Base-by-base conservation (phyloP, 2,329 filamentous ascomycete genomes). In the Fusarium transvaalense region DNA sequence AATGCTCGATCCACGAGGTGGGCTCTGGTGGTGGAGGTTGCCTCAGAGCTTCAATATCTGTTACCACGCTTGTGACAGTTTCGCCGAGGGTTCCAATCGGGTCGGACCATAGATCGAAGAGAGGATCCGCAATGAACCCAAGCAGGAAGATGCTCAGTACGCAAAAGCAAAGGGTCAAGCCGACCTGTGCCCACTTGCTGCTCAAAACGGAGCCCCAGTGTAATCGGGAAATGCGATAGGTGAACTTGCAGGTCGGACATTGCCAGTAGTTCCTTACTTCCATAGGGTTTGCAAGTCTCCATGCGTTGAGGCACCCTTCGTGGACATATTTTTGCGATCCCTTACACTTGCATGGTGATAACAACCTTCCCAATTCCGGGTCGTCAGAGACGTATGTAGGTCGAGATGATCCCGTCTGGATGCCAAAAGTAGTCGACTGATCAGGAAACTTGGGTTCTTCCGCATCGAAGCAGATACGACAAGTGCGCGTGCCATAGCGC, bases 311-410 rank as follows among this genome's bases (percentile, higher is more conserved):
- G 76, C 96, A 99, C 31, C 89, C 91, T 79, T 97, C 93, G 78
- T 99, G 96, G 25, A 98, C 94, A 79, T 97, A 97, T 81, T 92
- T 92, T 72, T 95, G 92, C 38, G 92, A 93, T 53, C 96, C 96
- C 81, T 93, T 97, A 85, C 96, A 99, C 80, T 91, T 89, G 84
- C 96, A 99, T 35, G 96, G 96, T 55, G 92, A 91, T 72, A 98
- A 87, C 29, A 99, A 83, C 51, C 93, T 90, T 38, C 93, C 93
- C 31, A 91, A 86, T 68, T 90, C 85, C 9, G 89, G 85, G 69
- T 93, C 92, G 64, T 92, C 88, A 25, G 92, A 94, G 52, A 90
- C 85, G 75, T 97, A 97, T 21, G 78, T 78, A 10, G 81, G 81
- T 27, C 76, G 74, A 21, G 78, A 77, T 19, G 78, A 69, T n/a